Conservation (phyloP, 2,329 filamentous ascomycete genomes). For the Beauveria rudraprayagi region DNA sequence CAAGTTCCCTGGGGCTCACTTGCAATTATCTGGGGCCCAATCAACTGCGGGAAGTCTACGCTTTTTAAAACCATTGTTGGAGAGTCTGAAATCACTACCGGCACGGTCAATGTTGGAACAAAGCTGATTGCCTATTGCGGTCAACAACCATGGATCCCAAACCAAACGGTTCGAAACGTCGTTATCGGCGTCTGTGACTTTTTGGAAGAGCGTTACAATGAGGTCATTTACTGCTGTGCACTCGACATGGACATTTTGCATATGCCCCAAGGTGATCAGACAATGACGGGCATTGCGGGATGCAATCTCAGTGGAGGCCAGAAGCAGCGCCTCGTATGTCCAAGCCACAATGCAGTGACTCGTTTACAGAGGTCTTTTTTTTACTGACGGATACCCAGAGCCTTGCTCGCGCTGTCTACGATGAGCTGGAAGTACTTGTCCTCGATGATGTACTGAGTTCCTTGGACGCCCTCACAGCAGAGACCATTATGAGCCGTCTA, state of each 20-base stretch:
- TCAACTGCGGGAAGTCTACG: background rate
- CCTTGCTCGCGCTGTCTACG: background rate
- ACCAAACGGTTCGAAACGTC: background rate
- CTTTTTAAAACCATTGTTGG: background rate
- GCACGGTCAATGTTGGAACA: background rate
- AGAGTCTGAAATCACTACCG: background rate
- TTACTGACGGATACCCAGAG: background rate
- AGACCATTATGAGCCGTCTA: background rate
- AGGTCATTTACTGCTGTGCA: background rate
- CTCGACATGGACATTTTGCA: background rate
- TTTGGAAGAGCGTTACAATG: background rate
- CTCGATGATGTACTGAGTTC: conserved; percentile 8
- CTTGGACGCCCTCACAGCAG: background rate
- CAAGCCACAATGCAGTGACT: background rate
- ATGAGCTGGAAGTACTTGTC: background rate
- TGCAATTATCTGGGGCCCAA: background rate
- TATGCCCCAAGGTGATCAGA: background rate
- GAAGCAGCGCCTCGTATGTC: conserved; percentile 7
- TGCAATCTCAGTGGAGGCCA: conserved; percentile 9
- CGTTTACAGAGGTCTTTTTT: background rate
- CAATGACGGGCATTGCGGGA: background rate
- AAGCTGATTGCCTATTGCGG: background rate
- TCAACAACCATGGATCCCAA: background rate
- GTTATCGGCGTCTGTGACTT: background rate
- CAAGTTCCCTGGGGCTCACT: background rate